Evolutionary conservation across 2,329 filamentous ascomycete genomes (phyloP).

Genomic region (Colletotrichum sublineola): DNA sequence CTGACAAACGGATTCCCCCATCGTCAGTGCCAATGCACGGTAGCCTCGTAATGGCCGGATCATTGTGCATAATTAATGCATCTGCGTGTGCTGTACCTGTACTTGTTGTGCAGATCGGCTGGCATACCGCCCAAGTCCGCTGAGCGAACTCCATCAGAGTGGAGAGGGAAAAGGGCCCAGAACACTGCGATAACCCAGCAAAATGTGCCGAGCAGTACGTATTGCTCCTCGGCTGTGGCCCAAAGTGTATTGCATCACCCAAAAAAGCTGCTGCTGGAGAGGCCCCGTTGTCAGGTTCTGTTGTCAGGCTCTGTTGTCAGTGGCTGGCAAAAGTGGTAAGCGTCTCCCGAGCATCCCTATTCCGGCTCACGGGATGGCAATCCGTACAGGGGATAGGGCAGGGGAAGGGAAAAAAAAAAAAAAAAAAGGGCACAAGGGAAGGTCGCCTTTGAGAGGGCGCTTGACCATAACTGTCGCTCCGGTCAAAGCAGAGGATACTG

Average conservation of each 20-base stretch:
- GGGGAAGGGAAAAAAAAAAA: conserved; percentile 3
- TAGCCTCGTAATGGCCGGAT: background rate
- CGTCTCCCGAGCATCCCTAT: conserved; percentile 30
- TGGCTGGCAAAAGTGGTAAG: conserved; percentile 26
- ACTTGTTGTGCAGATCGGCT: conserved; percentile 6
- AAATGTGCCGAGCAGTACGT: conserved; percentile 14
- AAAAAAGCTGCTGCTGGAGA: background rate
- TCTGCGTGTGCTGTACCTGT: background rate
- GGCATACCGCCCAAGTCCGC: conserved; percentile 8
- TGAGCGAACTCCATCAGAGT: conserved; percentile 29
- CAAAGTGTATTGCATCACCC: conserved; percentile 24
- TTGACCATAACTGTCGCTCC: conserved; percentile 25
- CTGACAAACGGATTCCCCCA: background rate
- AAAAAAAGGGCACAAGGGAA: conserved; percentile 10
- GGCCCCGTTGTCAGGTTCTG: conserved; percentile 9
- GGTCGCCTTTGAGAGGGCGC: background rate
- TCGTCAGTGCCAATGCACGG: background rate
- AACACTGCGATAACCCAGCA: conserved; percentile 20
- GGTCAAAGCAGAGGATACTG: conserved; percentile 27
- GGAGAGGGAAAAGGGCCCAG: conserved; percentile 34
- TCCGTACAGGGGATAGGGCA: conserved; percentile 32
- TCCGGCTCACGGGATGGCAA: conserved; percentile 32
- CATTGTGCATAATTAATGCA: conserved; percentile 29
- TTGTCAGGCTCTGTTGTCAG: conserved; percentile 26
- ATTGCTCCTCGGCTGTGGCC: background rate